Evolutionary conservation across 1,284 basidiomycete species (phyloP).

Genomic region (Gomphus sp.): DNA sequence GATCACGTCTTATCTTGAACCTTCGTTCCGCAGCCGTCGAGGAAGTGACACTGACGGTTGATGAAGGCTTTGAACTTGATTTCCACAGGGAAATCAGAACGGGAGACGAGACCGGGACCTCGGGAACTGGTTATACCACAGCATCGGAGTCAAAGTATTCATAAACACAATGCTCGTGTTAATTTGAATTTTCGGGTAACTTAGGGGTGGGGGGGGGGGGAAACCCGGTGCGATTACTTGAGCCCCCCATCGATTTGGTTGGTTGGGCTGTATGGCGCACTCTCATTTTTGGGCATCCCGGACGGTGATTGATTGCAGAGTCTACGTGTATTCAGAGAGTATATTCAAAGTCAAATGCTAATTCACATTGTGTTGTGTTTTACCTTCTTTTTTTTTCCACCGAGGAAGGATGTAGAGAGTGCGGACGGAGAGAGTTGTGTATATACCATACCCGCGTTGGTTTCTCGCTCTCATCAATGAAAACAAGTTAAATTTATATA

Average conservation of each 20-base stretch:
- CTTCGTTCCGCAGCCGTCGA: neutral
- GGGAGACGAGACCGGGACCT: neutral
- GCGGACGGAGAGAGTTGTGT: too few relatives aligned
- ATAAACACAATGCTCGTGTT: neutral
- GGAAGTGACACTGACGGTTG: neutral
- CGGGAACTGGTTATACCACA: neutral
- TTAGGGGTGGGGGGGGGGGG: neutral
- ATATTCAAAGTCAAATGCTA: neutral
- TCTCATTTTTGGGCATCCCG: neutral
- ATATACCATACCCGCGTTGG: too few relatives aligned
- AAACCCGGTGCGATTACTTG: neutral
- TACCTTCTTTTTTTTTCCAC: too few relatives aligned
- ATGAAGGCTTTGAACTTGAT: neutral
- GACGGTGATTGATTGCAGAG: neutral
- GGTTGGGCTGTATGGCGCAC: neutral
- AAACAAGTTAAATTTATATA: too few relatives aligned
- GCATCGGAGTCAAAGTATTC: neutral
- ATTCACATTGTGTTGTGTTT: neutral
- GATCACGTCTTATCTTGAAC: neutral
- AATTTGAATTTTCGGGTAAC: neutral
- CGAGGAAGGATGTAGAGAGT: too few relatives aligned
- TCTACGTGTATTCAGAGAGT: neutral
- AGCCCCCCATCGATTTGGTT: neutral
- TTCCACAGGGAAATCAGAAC: neutral
- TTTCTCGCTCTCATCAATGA: too few relatives aligned